Evolutionary conservation across 345 rosid genomes (phyloP).

Genomic region (Lenwebbia sp.): DNA sequence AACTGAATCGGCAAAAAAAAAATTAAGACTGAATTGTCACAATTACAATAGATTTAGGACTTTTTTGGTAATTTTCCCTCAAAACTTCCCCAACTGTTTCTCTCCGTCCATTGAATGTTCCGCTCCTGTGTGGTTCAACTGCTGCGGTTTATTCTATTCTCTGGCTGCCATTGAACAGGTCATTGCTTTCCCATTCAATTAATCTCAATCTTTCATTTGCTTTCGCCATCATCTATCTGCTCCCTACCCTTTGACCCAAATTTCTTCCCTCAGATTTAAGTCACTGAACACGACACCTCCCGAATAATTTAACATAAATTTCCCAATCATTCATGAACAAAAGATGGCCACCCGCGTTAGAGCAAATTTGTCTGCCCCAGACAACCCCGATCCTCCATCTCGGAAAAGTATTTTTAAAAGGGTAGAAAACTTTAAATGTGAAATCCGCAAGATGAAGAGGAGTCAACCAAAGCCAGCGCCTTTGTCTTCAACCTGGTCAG

Average conservation of each 20-base stretch:
- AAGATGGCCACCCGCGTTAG: neutral
- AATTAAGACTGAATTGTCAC: too few species aligned
- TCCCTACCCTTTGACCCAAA: neutral
- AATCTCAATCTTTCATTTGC: neutral
- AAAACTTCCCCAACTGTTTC: neutral
- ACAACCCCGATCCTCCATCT: neutral
- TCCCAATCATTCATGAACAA: neutral
- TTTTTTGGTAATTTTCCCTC: too few species aligned
- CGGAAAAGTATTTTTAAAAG: neutral
- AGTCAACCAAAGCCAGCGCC: constrained; percentile 10
- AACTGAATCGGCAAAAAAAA: too few species aligned
- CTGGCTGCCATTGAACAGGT: neutral
- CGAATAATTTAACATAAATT: neutral
- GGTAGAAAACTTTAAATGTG: neutral
- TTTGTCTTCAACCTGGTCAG: neutral
- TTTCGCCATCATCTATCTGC: neutral
- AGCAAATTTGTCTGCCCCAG: neutral
- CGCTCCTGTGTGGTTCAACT: neutral
- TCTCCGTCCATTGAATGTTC: neutral
- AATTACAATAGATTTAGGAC: too few species aligned
- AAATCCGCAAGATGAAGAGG: neutral
- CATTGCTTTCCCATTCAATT: neutral
- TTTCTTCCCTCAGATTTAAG: neutral
- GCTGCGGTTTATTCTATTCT: neutral
- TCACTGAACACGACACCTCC: fast-evolving